Evolutionary conservation across 371 early-diverging fungal genomes (phyloP).

Genomic region (Dichotomocladium elegans): DNA sequence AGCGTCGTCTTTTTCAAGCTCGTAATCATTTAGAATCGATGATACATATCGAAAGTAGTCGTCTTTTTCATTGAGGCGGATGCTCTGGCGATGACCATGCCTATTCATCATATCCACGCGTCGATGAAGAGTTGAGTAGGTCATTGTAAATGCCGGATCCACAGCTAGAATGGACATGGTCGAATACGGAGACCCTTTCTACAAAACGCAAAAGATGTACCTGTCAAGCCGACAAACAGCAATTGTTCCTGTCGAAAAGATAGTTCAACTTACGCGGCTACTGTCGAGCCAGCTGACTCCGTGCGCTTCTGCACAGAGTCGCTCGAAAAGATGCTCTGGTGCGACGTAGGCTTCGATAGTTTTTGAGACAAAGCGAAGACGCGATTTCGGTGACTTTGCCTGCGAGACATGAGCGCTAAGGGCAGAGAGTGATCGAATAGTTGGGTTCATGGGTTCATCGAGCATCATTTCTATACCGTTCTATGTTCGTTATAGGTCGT

Average conservation of each 20-base stretch:
- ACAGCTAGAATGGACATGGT: conserved; percentile 26
- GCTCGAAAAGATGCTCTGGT: conserved; percentile 20
- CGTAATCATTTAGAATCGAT: conserved; percentile 6
- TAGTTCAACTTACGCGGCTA: conserved; percentile 34
- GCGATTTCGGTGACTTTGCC: background rate
- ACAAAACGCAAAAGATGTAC: too few species aligned
- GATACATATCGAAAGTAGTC: conserved; percentile 39
- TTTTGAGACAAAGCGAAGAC: background rate
- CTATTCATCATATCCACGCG: conserved; percentile 8
- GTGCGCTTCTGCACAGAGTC: conserved; percentile 1
- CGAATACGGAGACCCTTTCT: conserved; percentile 39
- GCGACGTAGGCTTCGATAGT: conserved; percentile 20
- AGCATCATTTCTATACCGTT: background rate
- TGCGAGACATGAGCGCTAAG: background rate
- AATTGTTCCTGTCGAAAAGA: background rate
- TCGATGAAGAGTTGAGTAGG: conserved; percentile 38
- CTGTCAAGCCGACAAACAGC: conserved; percentile 10
- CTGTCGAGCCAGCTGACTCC: conserved; percentile 68
- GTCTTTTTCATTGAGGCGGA: background rate
- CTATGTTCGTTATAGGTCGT: too few species aligned
- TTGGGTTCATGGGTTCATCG: background rate
- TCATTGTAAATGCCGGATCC: conserved; percentile 32
- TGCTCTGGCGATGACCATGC: background rate
- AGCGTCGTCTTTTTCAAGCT: background rate
- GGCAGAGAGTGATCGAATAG: background rate